Base-by-base conservation (phyloP, 805 yeast species). In the Yarrowia sp. region DNA sequence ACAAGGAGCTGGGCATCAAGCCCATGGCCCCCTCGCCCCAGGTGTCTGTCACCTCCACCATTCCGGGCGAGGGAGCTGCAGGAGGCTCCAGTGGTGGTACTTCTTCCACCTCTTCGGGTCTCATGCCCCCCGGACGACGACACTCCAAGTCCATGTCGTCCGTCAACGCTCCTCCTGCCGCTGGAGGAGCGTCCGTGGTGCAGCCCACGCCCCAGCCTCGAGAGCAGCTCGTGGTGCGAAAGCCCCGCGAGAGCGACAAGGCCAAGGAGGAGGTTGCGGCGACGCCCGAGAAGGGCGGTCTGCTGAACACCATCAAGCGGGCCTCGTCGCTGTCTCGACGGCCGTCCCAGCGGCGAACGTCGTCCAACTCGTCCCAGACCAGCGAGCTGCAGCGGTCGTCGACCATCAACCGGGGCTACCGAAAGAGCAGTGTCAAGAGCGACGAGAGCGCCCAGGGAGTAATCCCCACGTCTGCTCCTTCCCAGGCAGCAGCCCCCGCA, bases 261-360 rank as follows among this genome's bases (percentile, higher is more conserved):
- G 65, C 39, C 50, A 58, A 61, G 38, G 66, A 61, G 46, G 55
- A 44, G 38, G 53, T 24, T 24, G 30, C 42, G 8, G 40, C 52
- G 15, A 46, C 64, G 9, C 64, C 64, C 17, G 64, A 58, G 20
- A 58, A 58, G 50, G 49, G 39, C n/a, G 66, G 66, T 2, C 55
- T 61, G 34, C 55, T 61, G 19, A 61, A 46, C 55, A 61, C 66
- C 55, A 46, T 61, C 44, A 61, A 61, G 38, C 53, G 66, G 14
- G 66, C 66, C 6, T 61, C 66, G 43, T 61, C 66, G 13, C 44
- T 61, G 43, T 61, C 66, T 19, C 66, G 66, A n/a, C 55, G 66
- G 14, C 66, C 66, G 6, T 61, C 66, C 8, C 66, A 61, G 38
- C 66, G 66, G 10, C 53, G 66, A 2, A 36, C 66, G 24, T 44